phyloP scores from a whole-genome alignment of 148 eudicot species.

The Rhododendron vialii region DNA sequence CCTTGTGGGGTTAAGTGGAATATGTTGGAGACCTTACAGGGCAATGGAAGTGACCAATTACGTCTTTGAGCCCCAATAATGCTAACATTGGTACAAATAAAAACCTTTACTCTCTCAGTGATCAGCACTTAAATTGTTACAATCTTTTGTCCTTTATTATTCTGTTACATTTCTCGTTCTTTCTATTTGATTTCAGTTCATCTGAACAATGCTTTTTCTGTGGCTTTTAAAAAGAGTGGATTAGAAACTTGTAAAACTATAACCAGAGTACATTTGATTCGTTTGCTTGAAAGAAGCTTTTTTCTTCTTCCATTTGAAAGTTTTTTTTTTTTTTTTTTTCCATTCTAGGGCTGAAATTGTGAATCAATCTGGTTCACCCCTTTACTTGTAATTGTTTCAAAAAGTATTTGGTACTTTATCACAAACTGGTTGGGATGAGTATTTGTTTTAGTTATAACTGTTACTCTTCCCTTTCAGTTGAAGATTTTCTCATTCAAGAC shows the following conservation, averaged over 20 bases:
- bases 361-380: background rate
- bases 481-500: constrained; percentile 76
- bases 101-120: background rate
- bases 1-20: background rate
- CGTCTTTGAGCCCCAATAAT: too few species aligned
- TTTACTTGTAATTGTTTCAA: background rate
- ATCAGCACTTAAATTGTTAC: too few species aligned
- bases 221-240: too few species aligned
- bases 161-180: background rate
- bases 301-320: background rate
- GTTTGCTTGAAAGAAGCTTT: background rate
- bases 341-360: background rate
- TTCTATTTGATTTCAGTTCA: too few species aligned
- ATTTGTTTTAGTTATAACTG: background rate
- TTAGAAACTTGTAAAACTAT: background rate
- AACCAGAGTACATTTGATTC: background rate
- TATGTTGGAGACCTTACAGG: background rate
- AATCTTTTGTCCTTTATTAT: background rate
- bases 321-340: too few species aligned
- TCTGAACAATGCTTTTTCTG: too few species aligned
- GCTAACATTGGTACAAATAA: too few species aligned
- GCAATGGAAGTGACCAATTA: background rate
- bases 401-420: background rate
- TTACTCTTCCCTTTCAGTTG: constrained; percentile 45
- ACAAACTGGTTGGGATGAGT: background rate